Evolutionary conservation across 176 grass and related monocot species (phyloP).

Genomic region (Alopecurus myosuroides): DNA sequence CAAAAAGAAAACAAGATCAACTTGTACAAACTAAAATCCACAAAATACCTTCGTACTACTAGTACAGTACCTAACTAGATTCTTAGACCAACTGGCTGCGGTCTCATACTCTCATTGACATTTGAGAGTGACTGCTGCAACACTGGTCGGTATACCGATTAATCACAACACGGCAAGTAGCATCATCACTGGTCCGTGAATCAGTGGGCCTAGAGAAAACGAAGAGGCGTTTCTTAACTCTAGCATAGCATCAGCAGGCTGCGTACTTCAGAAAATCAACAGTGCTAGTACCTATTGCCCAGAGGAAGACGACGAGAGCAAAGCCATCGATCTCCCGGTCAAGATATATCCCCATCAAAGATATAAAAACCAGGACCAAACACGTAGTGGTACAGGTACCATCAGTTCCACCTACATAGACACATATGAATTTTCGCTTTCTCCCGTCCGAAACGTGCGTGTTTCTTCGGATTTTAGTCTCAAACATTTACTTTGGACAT

Average conservation of each 20-base stretch:
- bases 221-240: neutral
- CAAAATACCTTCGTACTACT: neutral
- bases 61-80: neutral
- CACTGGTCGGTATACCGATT: neutral
- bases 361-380: constrained; percentile 15
- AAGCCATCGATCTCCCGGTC: neutral
- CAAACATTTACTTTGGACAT: neutral
- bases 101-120: neutral
- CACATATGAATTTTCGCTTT: neutral
- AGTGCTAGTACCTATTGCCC: neutral
- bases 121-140: neutral
- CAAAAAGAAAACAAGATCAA: too few species aligned
- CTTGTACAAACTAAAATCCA: neutral
- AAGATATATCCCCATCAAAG: neutral
- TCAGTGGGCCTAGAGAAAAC: constrained; percentile 2
- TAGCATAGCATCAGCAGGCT: too few species aligned
- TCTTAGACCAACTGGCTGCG: neutral
- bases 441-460: neutral
- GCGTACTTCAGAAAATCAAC: neutral
- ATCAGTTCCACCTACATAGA: neutral
- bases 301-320: neutral
- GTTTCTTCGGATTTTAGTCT: neutral
- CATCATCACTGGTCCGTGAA: constrained; percentile 4
- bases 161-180: constrained; percentile 11
- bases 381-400: constrained; percentile 3